These are phyloP conservation scores for Tetracentron sinense DNA, from an alignment of 164 flowering plant genomes.

Conservation along the genomic window DNA sequence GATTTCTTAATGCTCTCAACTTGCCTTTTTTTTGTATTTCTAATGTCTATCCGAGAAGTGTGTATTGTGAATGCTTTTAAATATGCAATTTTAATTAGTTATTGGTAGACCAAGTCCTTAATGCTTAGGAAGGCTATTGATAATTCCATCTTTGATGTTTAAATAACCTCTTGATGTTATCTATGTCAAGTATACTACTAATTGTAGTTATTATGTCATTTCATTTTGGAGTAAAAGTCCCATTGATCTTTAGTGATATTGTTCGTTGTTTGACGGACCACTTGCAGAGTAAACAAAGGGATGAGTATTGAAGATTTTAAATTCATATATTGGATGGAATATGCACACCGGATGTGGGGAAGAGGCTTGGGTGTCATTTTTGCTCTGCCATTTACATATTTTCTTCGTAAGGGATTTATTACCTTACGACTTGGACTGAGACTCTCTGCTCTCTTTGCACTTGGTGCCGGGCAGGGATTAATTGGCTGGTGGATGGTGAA, in stretches of 20 bases:
- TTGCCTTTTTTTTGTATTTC: not conserved
- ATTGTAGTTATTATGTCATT: not conserved
- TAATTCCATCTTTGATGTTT: not conserved
- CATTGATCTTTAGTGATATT: not conserved
- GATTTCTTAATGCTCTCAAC: not conserved
- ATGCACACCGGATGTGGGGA: constrained; percentile 99
- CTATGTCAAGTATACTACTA: not conserved
- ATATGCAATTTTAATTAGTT: too few species aligned
- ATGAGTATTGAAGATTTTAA: constrained; percentile 88
- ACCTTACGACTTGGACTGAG: constrained; percentile 68
- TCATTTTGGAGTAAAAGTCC: not conserved
- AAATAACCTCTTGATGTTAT: not conserved
- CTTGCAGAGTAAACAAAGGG: constrained; percentile 78
- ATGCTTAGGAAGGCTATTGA: not conserved
- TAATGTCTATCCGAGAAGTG: not conserved
- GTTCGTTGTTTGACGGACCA: constrained; percentile 6
- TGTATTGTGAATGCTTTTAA: not conserved
- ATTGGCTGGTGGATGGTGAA: constrained; percentile 99
- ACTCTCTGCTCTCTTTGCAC: constrained; percentile 82
- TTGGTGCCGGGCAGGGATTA: constrained; percentile 98
- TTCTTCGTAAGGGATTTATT: constrained; percentile 78
- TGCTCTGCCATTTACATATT: constrained; percentile 85
- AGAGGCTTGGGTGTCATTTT: constrained; percentile 85
- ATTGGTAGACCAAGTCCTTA: not conserved
- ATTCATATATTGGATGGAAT: constrained; percentile 99